Evolutionary conservation across 2,329 filamentous ascomycete genomes (phyloP).

Genomic region (Talaromyces marneffei): DNA sequence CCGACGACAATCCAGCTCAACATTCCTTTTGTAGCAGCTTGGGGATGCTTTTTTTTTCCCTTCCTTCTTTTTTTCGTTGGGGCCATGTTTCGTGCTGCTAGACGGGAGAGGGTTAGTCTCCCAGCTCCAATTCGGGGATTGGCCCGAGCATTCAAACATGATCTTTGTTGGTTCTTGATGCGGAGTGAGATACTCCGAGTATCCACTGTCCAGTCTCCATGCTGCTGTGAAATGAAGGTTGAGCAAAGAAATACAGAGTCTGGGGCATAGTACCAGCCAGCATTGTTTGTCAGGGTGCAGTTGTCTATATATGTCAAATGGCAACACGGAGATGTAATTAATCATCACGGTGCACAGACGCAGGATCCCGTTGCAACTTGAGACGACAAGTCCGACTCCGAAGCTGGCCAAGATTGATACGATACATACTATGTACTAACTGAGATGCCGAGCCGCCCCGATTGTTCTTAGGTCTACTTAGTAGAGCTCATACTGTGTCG

Average conservation of each 20-base stretch:
- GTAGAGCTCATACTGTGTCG: slow-evolving; percentile 1
- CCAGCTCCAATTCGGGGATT: background rate
- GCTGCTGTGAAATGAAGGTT: background rate
- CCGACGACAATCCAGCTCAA: background rate
- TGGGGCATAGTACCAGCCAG: too few relatives aligned
- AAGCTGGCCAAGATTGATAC: background rate
- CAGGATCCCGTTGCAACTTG: too few relatives aligned
- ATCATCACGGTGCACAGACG: background rate
- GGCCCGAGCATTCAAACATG: background rate
- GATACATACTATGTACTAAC: too few relatives aligned
- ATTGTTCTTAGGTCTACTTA: slow-evolving; percentile 5
- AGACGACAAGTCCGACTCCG: background rate
- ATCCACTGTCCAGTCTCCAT: background rate
- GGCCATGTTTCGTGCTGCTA: background rate
- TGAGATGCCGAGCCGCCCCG: background rate
- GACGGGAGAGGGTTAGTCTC: background rate
- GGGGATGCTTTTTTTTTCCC: background rate
- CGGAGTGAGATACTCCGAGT: background rate
- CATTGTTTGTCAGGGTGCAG: too few relatives aligned
- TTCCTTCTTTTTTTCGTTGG: background rate
- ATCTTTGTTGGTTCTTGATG: background rate
- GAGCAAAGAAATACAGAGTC: too few relatives aligned
- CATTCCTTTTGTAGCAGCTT: background rate
- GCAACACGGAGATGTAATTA: too few relatives aligned
- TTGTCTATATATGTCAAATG: too few relatives aligned